Percentiles rank a stretch among this genome's conserved stretches.
Evolutionary conservation across 352 stramenopile species (phyloP).

Genomic region (Pythium oligandrum): DNA sequence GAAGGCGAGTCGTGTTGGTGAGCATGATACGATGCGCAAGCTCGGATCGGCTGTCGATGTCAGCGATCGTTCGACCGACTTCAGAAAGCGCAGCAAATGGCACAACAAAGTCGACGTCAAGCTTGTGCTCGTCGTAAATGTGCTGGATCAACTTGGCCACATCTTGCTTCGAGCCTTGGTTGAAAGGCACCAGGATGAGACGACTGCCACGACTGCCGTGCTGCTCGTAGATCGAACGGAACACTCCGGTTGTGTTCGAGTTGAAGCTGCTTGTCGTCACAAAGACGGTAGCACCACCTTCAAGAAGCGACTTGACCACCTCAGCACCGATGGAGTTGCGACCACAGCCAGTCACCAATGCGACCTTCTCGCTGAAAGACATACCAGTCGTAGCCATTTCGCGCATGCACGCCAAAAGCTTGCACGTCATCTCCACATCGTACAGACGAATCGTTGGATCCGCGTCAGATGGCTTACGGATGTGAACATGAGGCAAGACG

Average conservation of each 20-base stretch:
- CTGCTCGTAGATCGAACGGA: conserved; percentile 83
- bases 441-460: conserved; percentile 80
- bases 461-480: conserved; percentile 66
- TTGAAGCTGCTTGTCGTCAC: conserved; percentile 82
- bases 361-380: conserved; percentile 83
- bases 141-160: conserved; percentile 63
- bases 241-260: conserved; percentile 41
- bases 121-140: conserved; percentile 78
- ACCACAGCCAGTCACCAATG: conserved; percentile 81
- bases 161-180: conserved; percentile 80
- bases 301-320: conserved; percentile 78
- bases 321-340: conserved; percentile 83
- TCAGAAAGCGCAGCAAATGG: conserved; percentile 86
- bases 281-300: conserved; percentile 83
- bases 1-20: conserved; percentile 79
- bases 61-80: conserved; percentile 65
- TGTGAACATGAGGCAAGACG: conserved; percentile 66
- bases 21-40: conserved; percentile 86
- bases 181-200: conserved; percentile 81
- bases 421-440: conserved; percentile 75
- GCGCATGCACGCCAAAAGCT: conserved; percentile 76
- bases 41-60: conserved; percentile 78
- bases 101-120: conserved; percentile 85
- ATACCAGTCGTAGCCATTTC: conserved; percentile 82
- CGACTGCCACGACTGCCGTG: conserved; percentile 76